Evolutionary conservation across 2,329 filamentous ascomycete species (phyloP).

Genomic region (Colletotrichum tabaci): DNA sequence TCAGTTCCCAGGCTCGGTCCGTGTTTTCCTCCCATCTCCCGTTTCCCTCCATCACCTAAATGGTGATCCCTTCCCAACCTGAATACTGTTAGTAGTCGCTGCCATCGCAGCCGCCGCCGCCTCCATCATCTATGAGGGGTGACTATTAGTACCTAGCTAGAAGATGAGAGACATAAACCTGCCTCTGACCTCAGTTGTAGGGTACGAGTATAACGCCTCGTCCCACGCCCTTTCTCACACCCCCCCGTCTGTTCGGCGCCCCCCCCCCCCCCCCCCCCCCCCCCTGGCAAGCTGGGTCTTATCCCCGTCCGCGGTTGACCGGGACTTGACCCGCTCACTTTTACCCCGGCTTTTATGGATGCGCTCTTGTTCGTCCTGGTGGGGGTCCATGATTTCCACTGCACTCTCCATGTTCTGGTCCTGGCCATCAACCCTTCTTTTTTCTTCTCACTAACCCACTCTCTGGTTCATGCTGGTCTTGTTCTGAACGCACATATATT

Average conservation of each 20-base stretch:
- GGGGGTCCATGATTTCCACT: conserved; percentile 39
- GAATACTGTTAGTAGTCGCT: conserved; percentile 18
- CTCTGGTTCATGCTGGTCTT: conserved; percentile 34
- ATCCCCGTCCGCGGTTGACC: conserved; percentile 29
- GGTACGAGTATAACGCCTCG: conserved; percentile 21
- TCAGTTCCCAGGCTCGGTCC: not conserved
- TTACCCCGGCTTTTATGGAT: conserved; percentile 41
- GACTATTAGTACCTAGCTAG: conserved; percentile 28
- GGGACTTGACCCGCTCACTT: conserved; percentile 24
- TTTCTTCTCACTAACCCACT: conserved; percentile 31
- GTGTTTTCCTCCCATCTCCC: conserved; percentile 1
- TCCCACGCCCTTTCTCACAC: conserved; percentile 10
- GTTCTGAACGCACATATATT: conserved; percentile 39
- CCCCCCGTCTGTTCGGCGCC: conserved; percentile 6
- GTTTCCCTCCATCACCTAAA: not conserved
- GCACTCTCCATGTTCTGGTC: conserved; percentile 34
- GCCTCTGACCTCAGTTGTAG: conserved; percentile 33
- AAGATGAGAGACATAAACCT: conserved; percentile 21
- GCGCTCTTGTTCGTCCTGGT: conserved; percentile 30
- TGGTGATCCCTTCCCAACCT: not conserved
- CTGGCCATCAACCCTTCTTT: conserved; percentile 30
- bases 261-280: not conserved
- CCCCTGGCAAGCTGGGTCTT: conserved; percentile 34
- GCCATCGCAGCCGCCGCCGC: conserved; percentile 32
- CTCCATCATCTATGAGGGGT: conserved; percentile 33